Conservation (phyloP, 306 rosid genomes). For the Sphenostylis stenocarpa region DNA sequence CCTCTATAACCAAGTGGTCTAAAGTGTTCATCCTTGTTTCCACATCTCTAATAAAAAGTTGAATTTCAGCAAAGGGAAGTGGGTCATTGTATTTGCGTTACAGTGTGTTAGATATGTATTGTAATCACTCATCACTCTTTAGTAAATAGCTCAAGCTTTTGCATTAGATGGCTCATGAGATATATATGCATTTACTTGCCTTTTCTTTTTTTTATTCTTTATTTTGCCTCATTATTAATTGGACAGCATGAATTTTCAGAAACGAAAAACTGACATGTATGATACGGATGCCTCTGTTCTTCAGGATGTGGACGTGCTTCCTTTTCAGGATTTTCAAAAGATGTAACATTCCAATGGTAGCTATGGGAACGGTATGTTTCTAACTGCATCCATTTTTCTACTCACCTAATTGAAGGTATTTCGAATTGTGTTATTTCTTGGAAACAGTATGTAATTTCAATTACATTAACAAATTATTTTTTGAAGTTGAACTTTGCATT, state of each 20-base stretch:
- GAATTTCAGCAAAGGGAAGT: background rate
- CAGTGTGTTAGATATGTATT: background rate
- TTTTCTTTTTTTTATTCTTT: slow-evolving; percentile 18
- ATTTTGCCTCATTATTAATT: slow-evolving; percentile 1
- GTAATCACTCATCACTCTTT: background rate
- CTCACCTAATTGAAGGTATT: background rate
- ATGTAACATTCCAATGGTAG: slow-evolving; percentile 84
- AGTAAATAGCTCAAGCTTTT: background rate
- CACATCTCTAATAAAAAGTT: background rate
- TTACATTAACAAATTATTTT: background rate
- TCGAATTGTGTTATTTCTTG: background rate
- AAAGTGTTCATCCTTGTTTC: background rate
- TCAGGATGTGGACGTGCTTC: slow-evolving; percentile 96
- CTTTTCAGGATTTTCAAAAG: slow-evolving; percentile 63
- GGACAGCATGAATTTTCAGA: slow-evolving; percentile 12
- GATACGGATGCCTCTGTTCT: slow-evolving; percentile 11
- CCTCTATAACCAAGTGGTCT: background rate
- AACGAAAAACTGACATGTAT: slow-evolving; percentile 18
- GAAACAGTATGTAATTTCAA: background rate
- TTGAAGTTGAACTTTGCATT: slow-evolving; percentile 19
- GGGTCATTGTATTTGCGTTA: background rate
- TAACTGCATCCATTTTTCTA: slow-evolving; percentile 1
- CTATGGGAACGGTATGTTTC: slow-evolving; percentile 73
- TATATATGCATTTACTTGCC: background rate
- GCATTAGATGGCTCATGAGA: background rate